Conservation (phyloP, 2,329 filamentous ascomycete genomes). For the Colletotrichum eremochloae region DNA sequence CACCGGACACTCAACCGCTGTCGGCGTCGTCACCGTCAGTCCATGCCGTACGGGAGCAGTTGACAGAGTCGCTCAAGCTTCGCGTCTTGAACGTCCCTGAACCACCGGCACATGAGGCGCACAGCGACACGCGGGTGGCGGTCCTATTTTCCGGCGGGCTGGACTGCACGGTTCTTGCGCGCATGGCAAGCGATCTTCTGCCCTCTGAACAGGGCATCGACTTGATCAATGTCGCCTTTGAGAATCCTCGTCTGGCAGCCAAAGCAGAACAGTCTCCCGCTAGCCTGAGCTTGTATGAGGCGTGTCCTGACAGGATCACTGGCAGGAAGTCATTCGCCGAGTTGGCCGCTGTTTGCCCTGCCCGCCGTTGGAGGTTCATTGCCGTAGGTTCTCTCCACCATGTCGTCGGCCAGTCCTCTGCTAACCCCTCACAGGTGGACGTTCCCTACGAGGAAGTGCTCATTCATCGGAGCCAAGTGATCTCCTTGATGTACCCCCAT, state of each 20-base stretch:
- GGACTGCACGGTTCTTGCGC: conserved; percentile 90
- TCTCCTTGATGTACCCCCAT: conserved; percentile 88
- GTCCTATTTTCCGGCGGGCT: conserved; percentile 94
- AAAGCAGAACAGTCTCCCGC: conserved; percentile 51
- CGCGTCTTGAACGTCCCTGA: conserved; percentile 76
- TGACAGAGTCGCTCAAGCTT: conserved; percentile 72
- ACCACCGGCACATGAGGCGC: conserved; percentile 56
- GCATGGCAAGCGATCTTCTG: conserved; percentile 82
- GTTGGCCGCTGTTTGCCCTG: conserved; percentile 76
- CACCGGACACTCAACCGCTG: conserved; percentile 47
- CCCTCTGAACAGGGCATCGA: conserved; percentile 80
- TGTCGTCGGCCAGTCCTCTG: conserved; percentile 6
- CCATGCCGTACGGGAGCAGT: conserved; percentile 62
- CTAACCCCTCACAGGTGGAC: conserved; percentile 68
- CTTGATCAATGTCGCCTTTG: conserved; percentile 94
- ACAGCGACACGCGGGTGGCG: conserved; percentile 70
- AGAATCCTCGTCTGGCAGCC: conserved; percentile 84
- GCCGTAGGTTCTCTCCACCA: conserved; percentile 61
- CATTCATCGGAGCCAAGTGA: conserved; percentile 76
- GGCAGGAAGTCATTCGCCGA: conserved; percentile 86
- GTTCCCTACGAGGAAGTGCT: conserved; percentile 83
- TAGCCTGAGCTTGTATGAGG: conserved; percentile 73
- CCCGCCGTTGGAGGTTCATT: conserved; percentile 85
- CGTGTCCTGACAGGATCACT: conserved; percentile 91
- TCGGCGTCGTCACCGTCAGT: conserved; percentile 62